These are phyloP conservation scores for Fusarium scirpi DNA, from an alignment of 2,329 filamentous ascomycete genomes.

Conservation along the genomic window DNA sequence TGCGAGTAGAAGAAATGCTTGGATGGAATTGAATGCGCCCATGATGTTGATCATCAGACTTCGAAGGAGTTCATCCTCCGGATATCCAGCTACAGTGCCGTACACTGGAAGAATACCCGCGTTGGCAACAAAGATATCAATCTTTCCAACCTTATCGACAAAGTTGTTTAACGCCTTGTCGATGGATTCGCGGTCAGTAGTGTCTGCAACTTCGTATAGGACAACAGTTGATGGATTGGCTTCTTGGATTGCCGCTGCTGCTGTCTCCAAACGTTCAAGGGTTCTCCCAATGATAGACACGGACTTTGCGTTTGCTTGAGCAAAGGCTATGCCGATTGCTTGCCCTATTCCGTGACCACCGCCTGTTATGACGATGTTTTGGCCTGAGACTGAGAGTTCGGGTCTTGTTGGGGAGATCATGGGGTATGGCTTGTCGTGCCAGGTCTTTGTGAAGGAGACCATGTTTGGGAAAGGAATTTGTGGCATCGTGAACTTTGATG, in stretches of 20 bases:
- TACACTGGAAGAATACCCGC: slow-evolving; percentile 8
- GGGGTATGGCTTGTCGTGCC: slow-evolving; percentile 45
- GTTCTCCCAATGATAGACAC: slow-evolving; percentile 57
- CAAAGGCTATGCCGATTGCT: slow-evolving; percentile 69
- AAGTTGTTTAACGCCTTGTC: background rate
- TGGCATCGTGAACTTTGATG: background rate
- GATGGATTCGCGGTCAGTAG: background rate
- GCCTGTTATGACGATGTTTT: slow-evolving; percentile 72
- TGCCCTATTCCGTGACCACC: slow-evolving; percentile 72
- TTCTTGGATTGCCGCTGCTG: slow-evolving; percentile 4
- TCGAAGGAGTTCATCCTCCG: slow-evolving; percentile 6
- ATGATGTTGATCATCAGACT: slow-evolving; percentile 45
- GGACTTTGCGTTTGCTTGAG: slow-evolving; percentile 52
- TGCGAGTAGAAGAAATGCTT: slow-evolving; percentile 39
- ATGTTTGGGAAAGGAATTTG: background rate
- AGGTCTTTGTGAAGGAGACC: slow-evolving; percentile 37
- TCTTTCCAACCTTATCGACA: slow-evolving; percentile 7
- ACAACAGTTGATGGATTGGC: background rate
- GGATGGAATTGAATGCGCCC: slow-evolving; percentile 41
- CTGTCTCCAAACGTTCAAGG: slow-evolving; percentile 42
- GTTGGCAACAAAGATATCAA: slow-evolving; percentile 34
- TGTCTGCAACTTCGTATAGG: background rate
- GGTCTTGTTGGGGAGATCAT: slow-evolving; percentile 48
- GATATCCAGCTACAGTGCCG: background rate
- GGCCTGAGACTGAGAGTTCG: slow-evolving; percentile 50